These are phyloP conservation scores for Collariella sp. DNA, from an alignment of 495 filamentous ascomycete species.

Conservation along the genomic window DNA sequence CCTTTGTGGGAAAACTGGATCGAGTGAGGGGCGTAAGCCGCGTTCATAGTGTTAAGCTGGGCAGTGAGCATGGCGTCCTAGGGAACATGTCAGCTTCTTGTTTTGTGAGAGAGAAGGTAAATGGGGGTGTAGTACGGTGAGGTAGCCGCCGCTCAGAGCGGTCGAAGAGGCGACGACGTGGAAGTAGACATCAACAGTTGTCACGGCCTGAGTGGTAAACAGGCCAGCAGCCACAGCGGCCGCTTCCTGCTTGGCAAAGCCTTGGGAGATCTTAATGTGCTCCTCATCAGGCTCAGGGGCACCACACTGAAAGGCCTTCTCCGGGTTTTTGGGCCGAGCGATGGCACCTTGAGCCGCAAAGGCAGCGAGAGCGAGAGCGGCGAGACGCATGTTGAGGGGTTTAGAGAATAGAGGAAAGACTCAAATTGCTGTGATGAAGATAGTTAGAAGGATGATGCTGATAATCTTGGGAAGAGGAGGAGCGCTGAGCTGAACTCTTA, in stretches of 20 bases:
- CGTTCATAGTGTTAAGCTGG: constrained; percentile 44
- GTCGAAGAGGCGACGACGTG: constrained; percentile 50
- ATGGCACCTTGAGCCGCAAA: constrained; percentile 26
- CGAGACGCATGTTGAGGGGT: constrained; percentile 32
- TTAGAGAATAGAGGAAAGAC: constrained; percentile 3
- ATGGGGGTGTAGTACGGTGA: constrained; percentile 34
- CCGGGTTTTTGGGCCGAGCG: constrained; percentile 9
- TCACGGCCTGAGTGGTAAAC: constrained; percentile 14
- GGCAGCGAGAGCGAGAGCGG: constrained; percentile 23
- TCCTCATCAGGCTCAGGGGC: constrained; percentile 33
- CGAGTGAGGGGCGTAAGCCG: constrained; percentile 41
- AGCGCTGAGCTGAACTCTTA: background rate
- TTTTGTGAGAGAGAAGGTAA: background rate
- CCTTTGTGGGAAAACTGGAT: constrained; percentile 46
- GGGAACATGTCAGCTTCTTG: background rate
- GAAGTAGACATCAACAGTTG: constrained; percentile 50
- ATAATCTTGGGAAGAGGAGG: background rate
- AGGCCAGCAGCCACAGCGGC: constrained; percentile 16
- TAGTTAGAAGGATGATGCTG: background rate
- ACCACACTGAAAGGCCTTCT: constrained; percentile 27
- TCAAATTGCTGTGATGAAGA: background rate
- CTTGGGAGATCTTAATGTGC: constrained; percentile 27
- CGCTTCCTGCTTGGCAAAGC: constrained; percentile 23
- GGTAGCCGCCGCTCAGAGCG: constrained; percentile 37
- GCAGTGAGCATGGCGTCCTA: constrained; percentile 29